These are phyloP conservation scores for Ophiostoma ulmi DNA, from an alignment of 2,329 filamentous ascomycete genomes.

Conservation along the genomic window DNA sequence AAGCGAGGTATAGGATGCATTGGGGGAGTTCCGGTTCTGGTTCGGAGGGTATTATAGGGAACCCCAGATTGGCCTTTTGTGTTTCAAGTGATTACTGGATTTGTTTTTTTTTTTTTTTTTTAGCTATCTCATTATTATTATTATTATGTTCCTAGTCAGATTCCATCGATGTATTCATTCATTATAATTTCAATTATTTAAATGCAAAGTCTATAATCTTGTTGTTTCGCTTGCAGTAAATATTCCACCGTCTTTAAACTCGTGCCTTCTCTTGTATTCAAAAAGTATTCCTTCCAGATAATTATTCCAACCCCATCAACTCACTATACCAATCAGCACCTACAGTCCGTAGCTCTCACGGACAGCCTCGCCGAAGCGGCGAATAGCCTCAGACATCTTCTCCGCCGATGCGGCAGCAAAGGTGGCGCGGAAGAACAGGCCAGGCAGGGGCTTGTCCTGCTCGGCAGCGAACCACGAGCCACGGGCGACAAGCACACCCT, in stretches of 20 bases:
- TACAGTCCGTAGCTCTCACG: constrained; percentile 48
- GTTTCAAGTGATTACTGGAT: no score
- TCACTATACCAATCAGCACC: background rate
- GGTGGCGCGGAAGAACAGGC: constrained; percentile 83
- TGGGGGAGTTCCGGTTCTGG: background rate
- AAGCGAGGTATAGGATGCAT: background rate
- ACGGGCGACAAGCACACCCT: constrained; percentile 73
- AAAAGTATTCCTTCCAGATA: background rate
- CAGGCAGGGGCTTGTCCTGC: constrained; percentile 51
- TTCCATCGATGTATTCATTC: background rate
- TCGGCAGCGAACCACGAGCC: constrained; percentile 91
- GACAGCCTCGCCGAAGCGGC: constrained; percentile 70
- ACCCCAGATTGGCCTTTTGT: background rate
- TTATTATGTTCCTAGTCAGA: background rate
- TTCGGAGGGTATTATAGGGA: background rate
- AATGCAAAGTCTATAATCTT: constrained; percentile 7
- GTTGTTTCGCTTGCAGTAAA: background rate
- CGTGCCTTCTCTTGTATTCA: background rate
- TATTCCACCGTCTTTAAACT: background rate
- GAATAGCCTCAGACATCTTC: constrained; percentile 66
- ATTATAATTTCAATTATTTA: background rate
- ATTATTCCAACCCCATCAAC: background rate
- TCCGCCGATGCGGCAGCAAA: constrained; percentile 74
- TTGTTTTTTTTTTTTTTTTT: no score
- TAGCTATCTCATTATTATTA: background rate